phyloP scores from a whole-genome alignment of 2,329 filamentous ascomycete genomes.

The Claviceps pusilla region DNA sequence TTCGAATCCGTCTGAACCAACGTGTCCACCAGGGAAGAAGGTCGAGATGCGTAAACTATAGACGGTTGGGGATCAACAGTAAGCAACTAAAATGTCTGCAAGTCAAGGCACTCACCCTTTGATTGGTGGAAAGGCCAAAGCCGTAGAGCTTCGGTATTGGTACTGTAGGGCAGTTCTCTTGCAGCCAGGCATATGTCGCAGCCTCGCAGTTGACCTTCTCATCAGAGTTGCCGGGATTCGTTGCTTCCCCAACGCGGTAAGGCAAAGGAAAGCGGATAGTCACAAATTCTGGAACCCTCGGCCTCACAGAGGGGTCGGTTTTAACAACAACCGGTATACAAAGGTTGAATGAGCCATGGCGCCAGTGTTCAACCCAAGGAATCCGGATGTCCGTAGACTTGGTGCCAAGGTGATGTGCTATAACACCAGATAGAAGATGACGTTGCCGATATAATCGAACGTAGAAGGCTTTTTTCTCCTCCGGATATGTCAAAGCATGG shows the following conservation, averaged over 20 bases:
- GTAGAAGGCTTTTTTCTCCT: background rate
- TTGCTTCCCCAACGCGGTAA: slow-evolving; percentile 21
- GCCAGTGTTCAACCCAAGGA: background rate
- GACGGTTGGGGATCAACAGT: background rate
- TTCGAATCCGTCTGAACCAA: background rate
- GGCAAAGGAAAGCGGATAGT: slow-evolving; percentile 3
- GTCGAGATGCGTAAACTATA: background rate
- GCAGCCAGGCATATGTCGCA: slow-evolving; percentile 10
- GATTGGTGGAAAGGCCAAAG: slow-evolving; percentile 10
- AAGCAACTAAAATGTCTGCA: background rate
- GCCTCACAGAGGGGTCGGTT: background rate
- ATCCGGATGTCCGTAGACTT: background rate
- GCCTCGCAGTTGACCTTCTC: slow-evolving; percentile 21
- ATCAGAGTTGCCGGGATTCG: slow-evolving; percentile 23
- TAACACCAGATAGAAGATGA: background rate
- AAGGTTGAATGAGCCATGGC: background rate
- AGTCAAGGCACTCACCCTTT: slow-evolving; percentile 6
- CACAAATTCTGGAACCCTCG: background rate
- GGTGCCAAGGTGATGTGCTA: background rate
- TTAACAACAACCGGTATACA: background rate
- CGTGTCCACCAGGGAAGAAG: background rate
- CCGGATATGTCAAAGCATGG: background rate
- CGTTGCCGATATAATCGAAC: background rate
- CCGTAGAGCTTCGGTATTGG: slow-evolving; percentile 13
- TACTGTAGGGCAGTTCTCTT: slow-evolving; percentile 9